Conservation (phyloP, 1,284 basidiomycete species). For the Ustilago bromivora region DNA sequence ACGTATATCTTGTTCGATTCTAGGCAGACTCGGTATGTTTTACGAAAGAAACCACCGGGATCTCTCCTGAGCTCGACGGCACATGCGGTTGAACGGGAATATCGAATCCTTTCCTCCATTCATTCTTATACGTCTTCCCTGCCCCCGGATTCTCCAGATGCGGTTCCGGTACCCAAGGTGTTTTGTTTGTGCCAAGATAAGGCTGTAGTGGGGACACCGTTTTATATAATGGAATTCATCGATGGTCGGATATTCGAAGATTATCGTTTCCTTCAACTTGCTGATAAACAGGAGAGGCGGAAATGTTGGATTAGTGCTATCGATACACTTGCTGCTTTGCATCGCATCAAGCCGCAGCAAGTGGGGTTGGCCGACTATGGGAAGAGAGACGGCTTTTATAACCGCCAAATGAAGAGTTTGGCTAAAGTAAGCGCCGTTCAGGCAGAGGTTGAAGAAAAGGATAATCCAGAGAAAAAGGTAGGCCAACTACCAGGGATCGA, state of each 20-base stretch:
- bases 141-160: slow-evolving; percentile 37
- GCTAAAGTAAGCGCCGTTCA: slow-evolving; percentile 81
- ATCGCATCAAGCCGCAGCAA: slow-evolving; percentile 77
- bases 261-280: slow-evolving; percentile 74
- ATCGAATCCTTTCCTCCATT: slow-evolving; percentile 79
- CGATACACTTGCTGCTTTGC: slow-evolving; percentile 80
- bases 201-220: slow-evolving; percentile 84
- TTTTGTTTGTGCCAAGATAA: slow-evolving; percentile 79
- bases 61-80: slow-evolving; percentile 86
- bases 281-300: slow-evolving; percentile 74
- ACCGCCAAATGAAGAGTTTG: slow-evolving; percentile 89
- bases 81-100: slow-evolving; percentile 94
- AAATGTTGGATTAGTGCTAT: slow-evolving; percentile 73
- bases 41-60: slow-evolving; percentile 94
- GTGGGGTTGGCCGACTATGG: slow-evolving; percentile 84
- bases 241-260: slow-evolving; percentile 90
- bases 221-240: slow-evolving; percentile 95
- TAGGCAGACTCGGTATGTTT: slow-evolving; percentile 80
- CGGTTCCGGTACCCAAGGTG: slow-evolving; percentile 87
- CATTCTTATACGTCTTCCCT: slow-evolving; percentile 33
- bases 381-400: slow-evolving; percentile 83
- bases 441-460: slow-evolving; percentile 76
- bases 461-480: slow-evolving; percentile 73
- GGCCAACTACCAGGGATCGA: slow-evolving; percentile 77
- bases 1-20: slow-evolving; percentile 81